These are phyloP conservation scores for Fusarium nematophilum DNA, from an alignment of 2,329 filamentous ascomycete genomes.

Conservation along the genomic window DNA sequence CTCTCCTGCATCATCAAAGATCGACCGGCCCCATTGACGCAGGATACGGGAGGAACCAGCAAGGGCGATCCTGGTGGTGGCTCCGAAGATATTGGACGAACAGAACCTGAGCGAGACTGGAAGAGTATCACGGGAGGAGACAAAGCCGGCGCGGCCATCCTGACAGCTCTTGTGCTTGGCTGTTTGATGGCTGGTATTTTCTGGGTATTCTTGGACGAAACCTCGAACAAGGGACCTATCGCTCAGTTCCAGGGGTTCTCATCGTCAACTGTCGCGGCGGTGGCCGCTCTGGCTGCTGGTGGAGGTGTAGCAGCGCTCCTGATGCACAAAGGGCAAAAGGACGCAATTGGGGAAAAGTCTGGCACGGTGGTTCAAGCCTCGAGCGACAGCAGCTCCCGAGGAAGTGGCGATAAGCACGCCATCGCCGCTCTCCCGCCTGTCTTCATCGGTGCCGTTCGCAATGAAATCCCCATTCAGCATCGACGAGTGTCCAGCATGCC, in stretches of 20 bases:
- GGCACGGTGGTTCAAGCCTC: conserved; percentile 8
- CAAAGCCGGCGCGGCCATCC: conserved; percentile 74
- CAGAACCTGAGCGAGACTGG: conserved; percentile 42
- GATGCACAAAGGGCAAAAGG: conserved; percentile 28
- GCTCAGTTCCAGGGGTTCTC: conserved; percentile 48
- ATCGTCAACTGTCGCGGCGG: conserved; percentile 28
- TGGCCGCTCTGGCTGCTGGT: conserved; percentile 37
- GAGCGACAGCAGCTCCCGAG: conserved; percentile 37
- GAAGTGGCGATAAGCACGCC: conserved; percentile 31
- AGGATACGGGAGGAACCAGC: conserved; percentile 68
- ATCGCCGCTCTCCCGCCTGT: conserved; percentile 23
- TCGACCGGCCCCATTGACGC: conserved; percentile 56
- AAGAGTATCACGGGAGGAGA: conserved; percentile 65
- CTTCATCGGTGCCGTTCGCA: conserved; percentile 33
- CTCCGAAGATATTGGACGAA: conserved; percentile 58
- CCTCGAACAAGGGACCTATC: conserved; percentile 46
- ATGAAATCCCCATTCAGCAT: conserved; percentile 29
- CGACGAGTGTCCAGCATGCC: conserved; percentile 52
- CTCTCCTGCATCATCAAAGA: conserved; percentile 68
- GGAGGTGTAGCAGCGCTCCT: conserved; percentile 38
- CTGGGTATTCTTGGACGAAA: conserved; percentile 64
- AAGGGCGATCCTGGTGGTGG: conserved; percentile 59
- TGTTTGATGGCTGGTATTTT: conserved; percentile 64
- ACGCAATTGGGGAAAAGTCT: conserved; percentile 39
- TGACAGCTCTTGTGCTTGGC: conserved; percentile 68